These are phyloP conservation scores for Chaetothyriales sp. DNA, from an alignment of 2,329 filamentous ascomycete species.

Conservation along the genomic window DNA sequence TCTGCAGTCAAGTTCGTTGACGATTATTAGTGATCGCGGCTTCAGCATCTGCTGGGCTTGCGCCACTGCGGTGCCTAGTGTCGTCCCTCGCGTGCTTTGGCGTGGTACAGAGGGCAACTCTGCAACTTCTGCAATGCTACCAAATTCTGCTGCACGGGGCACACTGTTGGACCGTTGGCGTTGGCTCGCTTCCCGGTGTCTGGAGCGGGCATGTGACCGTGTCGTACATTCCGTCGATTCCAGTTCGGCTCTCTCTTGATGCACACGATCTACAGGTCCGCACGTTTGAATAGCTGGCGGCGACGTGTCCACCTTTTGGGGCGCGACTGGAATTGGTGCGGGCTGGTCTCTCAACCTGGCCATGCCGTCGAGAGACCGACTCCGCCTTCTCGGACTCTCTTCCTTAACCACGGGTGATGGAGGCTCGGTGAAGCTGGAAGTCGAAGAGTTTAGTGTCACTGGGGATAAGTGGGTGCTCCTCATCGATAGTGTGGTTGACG, in stretches of 20 bases:
- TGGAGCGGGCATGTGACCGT: neutral
- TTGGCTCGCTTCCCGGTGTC: neutral
- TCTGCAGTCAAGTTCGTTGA: neutral
- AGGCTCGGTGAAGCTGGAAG: slow-evolving; percentile 11
- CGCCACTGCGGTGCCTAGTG: neutral
- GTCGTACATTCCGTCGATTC: neutral
- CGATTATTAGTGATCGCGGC: neutral
- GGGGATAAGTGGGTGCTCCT: slow-evolving; percentile 11
- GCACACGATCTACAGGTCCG: neutral
- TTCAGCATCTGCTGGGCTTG: neutral
- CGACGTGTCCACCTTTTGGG: neutral
- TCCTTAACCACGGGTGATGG: slow-evolving; percentile 1
- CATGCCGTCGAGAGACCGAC: neutral
- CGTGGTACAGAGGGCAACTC: neutral
- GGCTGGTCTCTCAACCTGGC: neutral
- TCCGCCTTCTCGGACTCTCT: neutral
- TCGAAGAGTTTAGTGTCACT: slow-evolving; percentile 14
- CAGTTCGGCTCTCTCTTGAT: neutral
- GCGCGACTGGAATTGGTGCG: neutral
- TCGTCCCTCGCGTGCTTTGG: neutral
- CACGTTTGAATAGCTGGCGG: neutral
- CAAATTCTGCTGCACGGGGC: neutral
- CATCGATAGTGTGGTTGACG: slow-evolving; percentile 8
- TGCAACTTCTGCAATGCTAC: neutral
- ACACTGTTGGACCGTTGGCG: neutral